Evolutionary conservation across 1,284 basidiomycete genomes (phyloP).

Genomic region (Termitomyces sp.): DNA sequence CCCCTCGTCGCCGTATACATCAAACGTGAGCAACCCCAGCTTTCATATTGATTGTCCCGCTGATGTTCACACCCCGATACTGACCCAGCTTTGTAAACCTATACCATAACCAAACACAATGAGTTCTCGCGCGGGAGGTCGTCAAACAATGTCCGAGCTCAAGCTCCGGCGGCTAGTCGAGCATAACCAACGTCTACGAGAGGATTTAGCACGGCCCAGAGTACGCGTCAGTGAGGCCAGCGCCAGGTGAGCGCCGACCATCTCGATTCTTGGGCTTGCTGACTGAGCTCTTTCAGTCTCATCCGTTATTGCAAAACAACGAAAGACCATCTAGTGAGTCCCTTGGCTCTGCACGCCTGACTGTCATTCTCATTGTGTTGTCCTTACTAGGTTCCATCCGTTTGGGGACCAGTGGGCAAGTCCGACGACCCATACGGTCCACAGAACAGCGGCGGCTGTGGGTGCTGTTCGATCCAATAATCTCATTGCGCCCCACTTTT

Average conservation of each 20-base stretch:
- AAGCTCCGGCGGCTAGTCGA: slow-evolving; percentile 91
- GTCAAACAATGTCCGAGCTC: slow-evolving; percentile 91
- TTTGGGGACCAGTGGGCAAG: slow-evolving; percentile 86
- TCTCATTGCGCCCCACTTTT: slow-evolving; percentile 7
- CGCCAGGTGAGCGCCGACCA: slow-evolving; percentile 59
- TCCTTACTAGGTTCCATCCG: slow-evolving; percentile 67
- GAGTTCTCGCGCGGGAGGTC: slow-evolving; percentile 35
- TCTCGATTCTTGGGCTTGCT: slow-evolving; percentile 1
- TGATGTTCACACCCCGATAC: neutral
- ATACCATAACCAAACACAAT: slow-evolving; percentile 22
- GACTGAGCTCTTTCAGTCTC: slow-evolving; percentile 42
- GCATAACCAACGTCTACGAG: slow-evolving; percentile 87
- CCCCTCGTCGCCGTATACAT: neutral
- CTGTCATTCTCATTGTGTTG: neutral
- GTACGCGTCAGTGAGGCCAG: slow-evolving; percentile 90
- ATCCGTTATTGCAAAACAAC: slow-evolving; percentile 91
- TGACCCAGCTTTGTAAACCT: neutral
- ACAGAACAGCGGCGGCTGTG: slow-evolving; percentile 40
- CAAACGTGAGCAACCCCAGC: neutral
- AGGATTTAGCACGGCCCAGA: slow-evolving; percentile 86
- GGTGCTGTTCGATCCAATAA: slow-evolving; percentile 46
- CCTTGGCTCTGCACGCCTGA: neutral
- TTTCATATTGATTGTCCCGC: neutral
- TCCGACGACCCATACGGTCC: slow-evolving; percentile 80
- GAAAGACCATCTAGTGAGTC: slow-evolving; percentile 78